phyloP scores from a whole-genome alignment of 768 basidiomycete species.

The Xerocomus brunneocitrinus region DNA sequence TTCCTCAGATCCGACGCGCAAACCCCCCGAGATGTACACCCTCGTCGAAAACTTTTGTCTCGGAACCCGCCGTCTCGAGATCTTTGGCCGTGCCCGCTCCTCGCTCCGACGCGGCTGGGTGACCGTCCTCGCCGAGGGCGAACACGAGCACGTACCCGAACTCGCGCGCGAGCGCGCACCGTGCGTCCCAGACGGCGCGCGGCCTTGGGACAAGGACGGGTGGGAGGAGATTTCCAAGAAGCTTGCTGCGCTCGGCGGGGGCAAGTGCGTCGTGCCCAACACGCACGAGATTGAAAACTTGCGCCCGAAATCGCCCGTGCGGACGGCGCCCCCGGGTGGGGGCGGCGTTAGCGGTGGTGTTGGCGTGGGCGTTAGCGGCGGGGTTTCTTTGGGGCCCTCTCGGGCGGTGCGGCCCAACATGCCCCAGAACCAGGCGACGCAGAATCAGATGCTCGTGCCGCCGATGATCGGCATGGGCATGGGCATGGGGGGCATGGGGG shows the following conservation, averaged over 20 bases:
- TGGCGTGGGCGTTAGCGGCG: conserved; percentile 20
- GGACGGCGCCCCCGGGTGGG: conserved; percentile 32
- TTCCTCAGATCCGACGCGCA: conserved; percentile 70
- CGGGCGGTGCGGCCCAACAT: conserved; percentile 16
- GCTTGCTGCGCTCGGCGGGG: conserved; percentile 41
- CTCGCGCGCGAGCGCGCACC: conserved; percentile 29
- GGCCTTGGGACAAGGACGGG: conserved; percentile 53
- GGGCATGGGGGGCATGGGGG: conserved; percentile 35
- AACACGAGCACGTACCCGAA: conserved; percentile 48
- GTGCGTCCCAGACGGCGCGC: conserved; percentile 26
- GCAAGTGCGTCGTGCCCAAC: conserved; percentile 63
- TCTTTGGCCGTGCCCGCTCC: conserved; percentile 71
- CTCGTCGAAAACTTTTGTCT: conserved; percentile 98
- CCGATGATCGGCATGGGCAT: conserved; percentile 44
- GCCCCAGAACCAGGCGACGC: conserved; percentile 14
- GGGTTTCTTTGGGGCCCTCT: conserved; percentile 14
- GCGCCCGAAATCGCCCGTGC: conserved; percentile 79
- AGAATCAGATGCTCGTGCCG: conserved; percentile 32
- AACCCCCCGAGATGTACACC: conserved; percentile 94
- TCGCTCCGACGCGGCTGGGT: conserved; percentile 88
- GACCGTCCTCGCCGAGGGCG: conserved; percentile 67
- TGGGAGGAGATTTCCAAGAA: conserved; percentile 65
- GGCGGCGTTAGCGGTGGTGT: conserved; percentile 22
- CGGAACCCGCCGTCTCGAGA: conserved; percentile 83
- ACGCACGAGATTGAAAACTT: conserved; percentile 78